Conservation (phyloP, 176 grass and related monocot genomes). For the Alopecurus myosuroides region DNA sequence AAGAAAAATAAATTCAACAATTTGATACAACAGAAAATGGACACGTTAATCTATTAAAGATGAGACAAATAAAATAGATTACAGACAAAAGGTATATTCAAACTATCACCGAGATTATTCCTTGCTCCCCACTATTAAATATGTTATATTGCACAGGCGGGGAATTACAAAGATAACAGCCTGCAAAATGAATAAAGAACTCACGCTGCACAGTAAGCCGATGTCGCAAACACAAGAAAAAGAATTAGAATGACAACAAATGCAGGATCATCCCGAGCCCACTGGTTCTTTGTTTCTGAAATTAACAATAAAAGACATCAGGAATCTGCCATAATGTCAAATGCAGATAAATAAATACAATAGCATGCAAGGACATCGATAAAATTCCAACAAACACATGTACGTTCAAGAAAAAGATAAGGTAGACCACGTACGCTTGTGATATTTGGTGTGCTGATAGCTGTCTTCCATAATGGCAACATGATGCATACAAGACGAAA, state of each 20-base stretch:
- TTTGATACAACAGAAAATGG: conserved; percentile 3
- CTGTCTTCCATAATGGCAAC: conserved; percentile 59
- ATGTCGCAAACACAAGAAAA: conserved; percentile 86
- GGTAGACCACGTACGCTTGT: conserved; percentile 70
- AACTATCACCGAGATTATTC: not conserved
- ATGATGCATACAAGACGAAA: conserved; percentile 41
- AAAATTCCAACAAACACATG: conserved; percentile 4
- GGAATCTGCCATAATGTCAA: not conserved
- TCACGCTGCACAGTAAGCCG: conserved; percentile 92
- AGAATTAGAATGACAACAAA: conserved; percentile 94
- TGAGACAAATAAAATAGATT: not conserved
- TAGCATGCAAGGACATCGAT: not conserved
- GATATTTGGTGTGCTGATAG: conserved; percentile 99
- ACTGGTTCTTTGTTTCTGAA: conserved; percentile 99
- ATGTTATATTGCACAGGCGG: not conserved
- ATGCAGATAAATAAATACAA: not conserved
- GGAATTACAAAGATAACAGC: not conserved
- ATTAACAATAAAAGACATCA: conserved; percentile 26
- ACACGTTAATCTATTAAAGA: not conserved
- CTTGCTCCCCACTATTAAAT: not conserved
- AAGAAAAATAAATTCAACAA: not conserved
- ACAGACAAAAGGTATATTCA: not conserved
- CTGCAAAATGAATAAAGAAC: conserved; percentile 18
- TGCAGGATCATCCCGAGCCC: conserved; percentile 96
- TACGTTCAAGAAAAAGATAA: conserved; percentile 12